These are phyloP conservation scores for Thymus quinquecostatus DNA, from an alignment of 257 asterid genomes.

Conservation along the genomic window DNA sequence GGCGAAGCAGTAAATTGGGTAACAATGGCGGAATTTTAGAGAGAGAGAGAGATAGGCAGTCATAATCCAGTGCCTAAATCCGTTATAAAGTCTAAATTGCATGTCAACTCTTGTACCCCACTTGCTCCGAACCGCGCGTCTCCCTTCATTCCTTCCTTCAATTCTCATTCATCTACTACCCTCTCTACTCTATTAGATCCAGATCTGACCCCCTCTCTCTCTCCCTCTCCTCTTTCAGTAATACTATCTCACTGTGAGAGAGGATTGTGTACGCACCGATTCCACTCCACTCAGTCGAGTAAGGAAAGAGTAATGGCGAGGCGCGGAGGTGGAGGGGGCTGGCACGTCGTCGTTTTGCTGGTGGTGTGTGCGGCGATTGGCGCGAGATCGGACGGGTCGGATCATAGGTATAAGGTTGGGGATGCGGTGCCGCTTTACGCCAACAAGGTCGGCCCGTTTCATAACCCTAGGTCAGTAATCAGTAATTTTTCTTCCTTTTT, in stretches of 20 bases:
- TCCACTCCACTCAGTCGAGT: constrained; percentile 15
- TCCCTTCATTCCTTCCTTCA: constrained; percentile 15
- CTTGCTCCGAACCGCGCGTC: constrained; percentile 39
- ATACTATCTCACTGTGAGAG: constrained; percentile 9
- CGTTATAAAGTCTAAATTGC: constrained; percentile 22
- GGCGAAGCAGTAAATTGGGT: not conserved
- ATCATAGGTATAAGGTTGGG: constrained; percentile 72
- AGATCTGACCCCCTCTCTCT: constrained; percentile 30
- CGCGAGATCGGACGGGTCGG: constrained; percentile 70
- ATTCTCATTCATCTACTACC: constrained; percentile 19
- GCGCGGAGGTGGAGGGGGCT: constrained; percentile 31
- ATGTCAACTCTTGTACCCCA: constrained; percentile 27
- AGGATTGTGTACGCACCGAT: not conserved
- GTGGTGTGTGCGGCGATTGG: constrained; percentile 33
- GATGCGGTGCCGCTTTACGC: constrained; percentile 83
- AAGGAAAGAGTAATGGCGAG: constrained; percentile 23
- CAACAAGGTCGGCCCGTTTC: constrained; percentile 91
- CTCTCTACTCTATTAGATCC: constrained; percentile 28
- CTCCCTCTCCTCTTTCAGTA: constrained; percentile 17
- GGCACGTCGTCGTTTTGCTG: constrained; percentile 41
- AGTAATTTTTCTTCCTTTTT: not conserved
- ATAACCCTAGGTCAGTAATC: constrained; percentile 60
- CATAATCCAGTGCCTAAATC: constrained; percentile 20
- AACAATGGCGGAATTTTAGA: not conserved
- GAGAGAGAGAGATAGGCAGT: not conserved